Base-by-base conservation (phyloP, 1,139 yeast species). In the Maudiozyma humilis region DNA sequence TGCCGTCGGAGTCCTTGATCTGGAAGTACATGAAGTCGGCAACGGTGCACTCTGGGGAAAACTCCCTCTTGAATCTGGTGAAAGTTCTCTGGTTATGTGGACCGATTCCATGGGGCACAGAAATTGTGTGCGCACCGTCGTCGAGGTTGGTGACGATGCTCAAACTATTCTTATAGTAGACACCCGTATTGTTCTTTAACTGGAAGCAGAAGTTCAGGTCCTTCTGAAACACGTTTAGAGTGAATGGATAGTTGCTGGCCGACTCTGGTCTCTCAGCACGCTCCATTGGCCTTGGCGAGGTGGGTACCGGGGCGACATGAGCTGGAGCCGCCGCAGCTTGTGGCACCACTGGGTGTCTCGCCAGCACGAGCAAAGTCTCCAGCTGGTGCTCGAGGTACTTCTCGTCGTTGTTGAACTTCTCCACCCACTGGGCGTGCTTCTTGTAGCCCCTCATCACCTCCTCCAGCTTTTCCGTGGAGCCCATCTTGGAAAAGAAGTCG, bases 401-500 rank as follows among this genome's bases (percentile, higher is more conserved):
- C 31, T 46, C 51, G 33, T 53, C 53, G 8, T 47, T 50, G 23
- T 46, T 49, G 27, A 40, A 50, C 17, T 38, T 40, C 13, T 38
- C 33, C 29, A 52, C 29, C 48, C 51, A 49, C 17, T 40, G 41
- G 29, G 48, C 43, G 38, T 49, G 49, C 35, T 46, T 49, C 34
- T 47, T 46, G 36, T 42, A 44, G 4, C 44, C 42, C 20, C 36
- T 41, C 18, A 42, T 42, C 14, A 46, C 19, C 16, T 41, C 41
- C 32, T 37, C 44, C 23, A 47, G 33, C 27, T 49, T 44, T 13
- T 38, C 45, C 33, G 46, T 48, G 10, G 44, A 44, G 16, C 47
- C 34, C 14, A 47, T 35, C 12, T 41, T 36, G 4, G 44, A 32
- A 30, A 29, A 47, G 32, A 43, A 47, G 25, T 42, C 36, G 29